Evolutionary conservation across 805 yeast species (phyloP).

Genomic region (Candida dendrica): DNA sequence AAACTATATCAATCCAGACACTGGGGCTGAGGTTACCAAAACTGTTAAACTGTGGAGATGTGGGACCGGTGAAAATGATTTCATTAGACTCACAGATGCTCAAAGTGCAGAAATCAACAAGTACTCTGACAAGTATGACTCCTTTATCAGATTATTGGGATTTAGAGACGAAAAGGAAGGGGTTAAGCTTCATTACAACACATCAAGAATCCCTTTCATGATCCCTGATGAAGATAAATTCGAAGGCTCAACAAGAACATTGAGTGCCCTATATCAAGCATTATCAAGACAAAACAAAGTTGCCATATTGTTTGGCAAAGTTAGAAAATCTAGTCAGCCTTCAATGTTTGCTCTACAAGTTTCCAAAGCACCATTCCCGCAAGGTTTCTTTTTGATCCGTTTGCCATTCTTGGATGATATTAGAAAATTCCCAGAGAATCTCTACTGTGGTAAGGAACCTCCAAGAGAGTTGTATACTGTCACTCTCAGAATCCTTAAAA

Average conservation of each 20-base stretch:
- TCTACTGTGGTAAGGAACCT: slow-evolving; percentile 4
- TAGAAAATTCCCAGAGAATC: slow-evolving; percentile 49
- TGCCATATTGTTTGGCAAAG: slow-evolving; percentile 70
- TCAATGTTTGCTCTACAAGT: slow-evolving; percentile 54
- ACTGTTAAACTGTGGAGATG: slow-evolving; percentile 32
- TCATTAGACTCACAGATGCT: slow-evolving; percentile 30
- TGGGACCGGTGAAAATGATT: slow-evolving; percentile 32
- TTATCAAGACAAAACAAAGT: slow-evolving; percentile 43
- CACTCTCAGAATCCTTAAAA: slow-evolving; percentile 21
- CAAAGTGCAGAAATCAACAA: slow-evolving; percentile 27
- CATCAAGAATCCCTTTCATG: slow-evolving; percentile 51
- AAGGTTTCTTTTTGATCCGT: slow-evolving; percentile 65
- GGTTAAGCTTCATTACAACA: slow-evolving; percentile 43
- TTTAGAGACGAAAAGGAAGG: slow-evolving; percentile 42
- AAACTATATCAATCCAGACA: slow-evolving; percentile 7
- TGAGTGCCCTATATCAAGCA: slow-evolving; percentile 60
- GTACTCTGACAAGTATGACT: slow-evolving; percentile 27
- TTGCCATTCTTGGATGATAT: slow-evolving; percentile 75
- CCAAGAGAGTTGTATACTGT: slow-evolving; percentile 8
- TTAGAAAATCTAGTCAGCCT: slow-evolving; percentile 48
- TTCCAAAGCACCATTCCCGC: slow-evolving; percentile 39
- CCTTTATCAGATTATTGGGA: slow-evolving; percentile 61
- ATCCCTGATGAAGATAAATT: slow-evolving; percentile 58
- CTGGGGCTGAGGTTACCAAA: slow-evolving; percentile 37
- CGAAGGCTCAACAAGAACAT: slow-evolving; percentile 58